A percentile compares a stretch with the other conserved stretches of the same genome.
phyloP scores from a whole-genome alignment of 192 early-diverging fungal species.

The Paraglomus brasilianum region DNA sequence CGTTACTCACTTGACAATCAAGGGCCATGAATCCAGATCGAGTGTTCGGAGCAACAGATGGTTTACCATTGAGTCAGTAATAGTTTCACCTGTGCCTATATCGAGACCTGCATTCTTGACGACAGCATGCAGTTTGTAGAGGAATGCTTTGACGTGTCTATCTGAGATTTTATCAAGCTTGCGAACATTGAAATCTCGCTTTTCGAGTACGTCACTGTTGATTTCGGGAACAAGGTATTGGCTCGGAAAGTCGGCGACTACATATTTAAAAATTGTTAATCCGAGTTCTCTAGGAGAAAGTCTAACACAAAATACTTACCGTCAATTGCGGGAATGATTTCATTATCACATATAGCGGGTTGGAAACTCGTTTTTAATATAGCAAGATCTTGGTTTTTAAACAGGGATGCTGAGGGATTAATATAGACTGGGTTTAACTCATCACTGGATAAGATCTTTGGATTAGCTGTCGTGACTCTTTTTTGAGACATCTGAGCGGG shows the following conservation, averaged over 20 bases:
- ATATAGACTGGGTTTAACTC: too few species aligned
- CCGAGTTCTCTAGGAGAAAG: constrained; percentile 17
- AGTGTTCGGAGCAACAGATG: background rate
- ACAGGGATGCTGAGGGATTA: background rate
- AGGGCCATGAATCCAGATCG: background rate
- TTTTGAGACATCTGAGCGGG: background rate
- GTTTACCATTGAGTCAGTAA: constrained; percentile 9
- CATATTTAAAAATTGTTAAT: constrained; percentile 14
- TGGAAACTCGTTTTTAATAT: constrained; percentile 1
- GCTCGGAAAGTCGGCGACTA: constrained; percentile 3
- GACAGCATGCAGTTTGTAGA: constrained; percentile 10
- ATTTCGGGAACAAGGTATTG: constrained; percentile 11
- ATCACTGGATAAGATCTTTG: too few species aligned
- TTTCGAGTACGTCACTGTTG: background rate
- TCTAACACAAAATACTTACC: constrained; percentile 17
- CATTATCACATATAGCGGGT: background rate
- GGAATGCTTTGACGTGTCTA: constrained; percentile 1
- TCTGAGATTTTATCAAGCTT: constrained; percentile 10
- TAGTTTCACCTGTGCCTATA: constrained; percentile 6
- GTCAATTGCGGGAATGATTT: constrained; percentile 13
- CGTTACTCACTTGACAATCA: constrained; percentile 1
- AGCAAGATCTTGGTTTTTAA: constrained; percentile 1
- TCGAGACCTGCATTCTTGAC: background rate
- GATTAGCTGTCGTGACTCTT: constrained; percentile 13
- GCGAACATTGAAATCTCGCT: constrained; percentile 7